Evolutionary conservation across 805 yeast genomes (phyloP).

Genomic region (Lipomyces kockii): DNA sequence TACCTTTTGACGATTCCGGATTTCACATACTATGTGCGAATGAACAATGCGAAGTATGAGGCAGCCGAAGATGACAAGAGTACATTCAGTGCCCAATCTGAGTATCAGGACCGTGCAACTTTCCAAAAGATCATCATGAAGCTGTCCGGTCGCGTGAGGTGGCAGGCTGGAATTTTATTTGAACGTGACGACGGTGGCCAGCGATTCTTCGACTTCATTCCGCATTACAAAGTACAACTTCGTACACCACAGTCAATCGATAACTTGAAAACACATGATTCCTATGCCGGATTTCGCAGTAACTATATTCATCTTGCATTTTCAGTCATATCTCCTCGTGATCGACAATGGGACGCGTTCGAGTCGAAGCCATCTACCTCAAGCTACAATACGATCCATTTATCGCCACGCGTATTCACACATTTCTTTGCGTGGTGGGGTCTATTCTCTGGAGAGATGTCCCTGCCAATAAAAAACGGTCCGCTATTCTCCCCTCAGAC

Average conservation of each 20-base stretch:
- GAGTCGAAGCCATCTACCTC: conserved; percentile 23
- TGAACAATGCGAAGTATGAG: conserved; percentile 39
- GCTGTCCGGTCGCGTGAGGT: conserved; percentile 68
- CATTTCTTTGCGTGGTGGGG: conserved; percentile 87
- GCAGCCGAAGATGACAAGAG: conserved; percentile 19
- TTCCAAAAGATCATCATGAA: conserved; percentile 60
- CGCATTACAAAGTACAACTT: conserved; percentile 68
- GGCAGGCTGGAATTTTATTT: conserved; percentile 77
- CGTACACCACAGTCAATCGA: conserved; percentile 59
- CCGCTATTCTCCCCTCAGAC: conserved; percentile 57
- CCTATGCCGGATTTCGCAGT: conserved; percentile 79
- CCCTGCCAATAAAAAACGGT: conserved; percentile 81
- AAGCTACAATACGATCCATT: conserved; percentile 70
- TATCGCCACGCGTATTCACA: conserved; percentile 68
- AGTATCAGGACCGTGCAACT: conserved; percentile 34
- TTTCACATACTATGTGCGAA: conserved; percentile 53
- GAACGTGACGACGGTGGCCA: conserved; percentile 60
- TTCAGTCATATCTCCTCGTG: conserved; percentile 52
- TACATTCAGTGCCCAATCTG: conserved; percentile 36
- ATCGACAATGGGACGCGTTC: conserved; percentile 37
- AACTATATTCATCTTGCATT: conserved; percentile 78
- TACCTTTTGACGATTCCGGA: conserved; percentile 79
- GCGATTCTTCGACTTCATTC: conserved; percentile 56
- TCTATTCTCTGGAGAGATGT: conserved; percentile 75
- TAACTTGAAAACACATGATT: conserved; percentile 65